Percentiles rank a stretch among this genome's conserved stretches.
Conservation (phyloP, 2,329 filamentous ascomycete genomes). For the Macrophomina tecta region DNA sequence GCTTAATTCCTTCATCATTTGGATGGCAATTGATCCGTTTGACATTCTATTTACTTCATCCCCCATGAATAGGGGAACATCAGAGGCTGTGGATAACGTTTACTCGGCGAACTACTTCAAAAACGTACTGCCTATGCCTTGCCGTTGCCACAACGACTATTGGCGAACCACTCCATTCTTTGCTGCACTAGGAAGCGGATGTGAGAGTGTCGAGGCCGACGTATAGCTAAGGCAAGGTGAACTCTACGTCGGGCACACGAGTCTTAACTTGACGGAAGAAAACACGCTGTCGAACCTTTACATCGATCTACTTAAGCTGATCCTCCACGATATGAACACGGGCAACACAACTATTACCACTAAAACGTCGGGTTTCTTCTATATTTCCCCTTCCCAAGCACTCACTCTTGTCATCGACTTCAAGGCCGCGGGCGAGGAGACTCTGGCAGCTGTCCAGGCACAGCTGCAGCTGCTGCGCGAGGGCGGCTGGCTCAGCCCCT, state of each 20-base stretch:
- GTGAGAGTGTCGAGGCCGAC: constrained; percentile 63
- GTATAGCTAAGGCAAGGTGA: constrained; percentile 60
- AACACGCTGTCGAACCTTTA: constrained; percentile 59
- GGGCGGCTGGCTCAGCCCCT: constrained; percentile 57
- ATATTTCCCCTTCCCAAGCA: constrained; percentile 55
- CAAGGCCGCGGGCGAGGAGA: constrained; percentile 46
- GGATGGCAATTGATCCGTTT: background rate
- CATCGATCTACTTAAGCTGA: constrained; percentile 57
- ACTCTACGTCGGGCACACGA: constrained; percentile 61
- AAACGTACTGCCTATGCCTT: constrained; percentile 55
- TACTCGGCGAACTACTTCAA: constrained; percentile 1
- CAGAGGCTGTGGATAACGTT: background rate
- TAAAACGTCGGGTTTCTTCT: constrained; percentile 55
- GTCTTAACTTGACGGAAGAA: constrained; percentile 51
- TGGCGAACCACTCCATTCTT: constrained; percentile 61
- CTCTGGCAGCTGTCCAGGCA: constrained; percentile 44
- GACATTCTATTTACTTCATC: background rate
- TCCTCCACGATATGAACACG: constrained; percentile 52
- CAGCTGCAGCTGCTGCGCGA: constrained; percentile 56
- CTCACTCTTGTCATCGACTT: constrained; percentile 61
- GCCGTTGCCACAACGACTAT: constrained; percentile 66
- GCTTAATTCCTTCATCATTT: background rate
- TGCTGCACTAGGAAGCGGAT: constrained; percentile 60
- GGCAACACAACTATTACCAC: constrained; percentile 51
- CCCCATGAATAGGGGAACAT: background rate